Percentiles rank a stretch among this genome's conserved stretches.
phyloP scores from a whole-genome alignment of 2,329 filamentous ascomycete genomes.

The Dothidotthia symphoricarpi region DNA sequence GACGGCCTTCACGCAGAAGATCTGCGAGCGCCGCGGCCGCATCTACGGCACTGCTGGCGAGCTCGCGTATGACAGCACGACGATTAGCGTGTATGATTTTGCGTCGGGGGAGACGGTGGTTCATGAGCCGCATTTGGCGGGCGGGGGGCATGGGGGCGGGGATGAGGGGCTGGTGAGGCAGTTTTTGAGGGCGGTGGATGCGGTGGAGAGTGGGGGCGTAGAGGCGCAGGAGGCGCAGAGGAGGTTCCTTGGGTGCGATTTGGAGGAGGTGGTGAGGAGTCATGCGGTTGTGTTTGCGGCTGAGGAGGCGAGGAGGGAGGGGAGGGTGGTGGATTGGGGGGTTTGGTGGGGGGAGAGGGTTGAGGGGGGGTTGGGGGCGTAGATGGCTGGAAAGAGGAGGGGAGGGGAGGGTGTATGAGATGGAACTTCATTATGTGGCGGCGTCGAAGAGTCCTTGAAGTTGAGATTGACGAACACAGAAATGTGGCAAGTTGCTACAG shows the following conservation, averaged over 20 bases:
- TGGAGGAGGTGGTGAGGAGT: constrained; percentile 84
- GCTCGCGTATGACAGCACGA: constrained; percentile 76
- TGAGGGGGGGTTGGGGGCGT: constrained; percentile 25
- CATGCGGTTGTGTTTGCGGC: constrained; percentile 94
- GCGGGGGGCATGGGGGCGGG: constrained; percentile 71
- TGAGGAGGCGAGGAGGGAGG: constrained; percentile 73
- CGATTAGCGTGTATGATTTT: constrained; percentile 75
- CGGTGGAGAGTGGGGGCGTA: constrained; percentile 70
- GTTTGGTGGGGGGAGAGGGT: constrained; percentile 70
- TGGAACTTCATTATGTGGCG: too few relatives aligned
- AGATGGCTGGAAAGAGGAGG: not conserved
- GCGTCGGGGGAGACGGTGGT: constrained; percentile 55
- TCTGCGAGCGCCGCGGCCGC: constrained; percentile 80
- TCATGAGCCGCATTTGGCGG: constrained; percentile 60
- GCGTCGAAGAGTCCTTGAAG: too few relatives aligned
- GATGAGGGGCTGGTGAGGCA: constrained; percentile 77
- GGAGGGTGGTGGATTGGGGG: constrained; percentile 70
- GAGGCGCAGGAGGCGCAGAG: constrained; percentile 69
- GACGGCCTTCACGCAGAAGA: constrained; percentile 83
- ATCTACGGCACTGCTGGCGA: constrained; percentile 87
- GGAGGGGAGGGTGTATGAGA: too few relatives aligned
- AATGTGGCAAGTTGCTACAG: too few relatives aligned
- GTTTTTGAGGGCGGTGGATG: constrained; percentile 78
- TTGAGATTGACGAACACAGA: too few relatives aligned
- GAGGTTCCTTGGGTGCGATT: constrained; percentile 72